Conservation (phyloP, 169 alveolate species). For the Amoebophrya sp. region DNA sequence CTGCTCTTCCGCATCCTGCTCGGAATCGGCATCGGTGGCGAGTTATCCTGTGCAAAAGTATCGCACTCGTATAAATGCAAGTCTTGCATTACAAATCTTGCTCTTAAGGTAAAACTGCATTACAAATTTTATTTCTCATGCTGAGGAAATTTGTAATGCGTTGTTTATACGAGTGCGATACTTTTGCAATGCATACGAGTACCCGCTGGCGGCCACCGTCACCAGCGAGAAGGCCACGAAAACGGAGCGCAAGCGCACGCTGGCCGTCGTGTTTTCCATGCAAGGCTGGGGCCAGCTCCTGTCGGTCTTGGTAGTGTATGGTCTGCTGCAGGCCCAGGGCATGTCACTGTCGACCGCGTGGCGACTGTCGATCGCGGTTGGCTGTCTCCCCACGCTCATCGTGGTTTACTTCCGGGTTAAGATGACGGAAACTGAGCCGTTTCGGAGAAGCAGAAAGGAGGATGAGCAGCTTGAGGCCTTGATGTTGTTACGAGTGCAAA, state of each 20-base stretch:
- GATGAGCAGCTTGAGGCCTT: too few species aligned
- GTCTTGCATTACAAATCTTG: too few species aligned
- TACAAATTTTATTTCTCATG: too few species aligned
- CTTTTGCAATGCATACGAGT: too few species aligned
- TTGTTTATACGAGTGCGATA: too few species aligned
- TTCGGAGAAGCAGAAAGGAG: too few species aligned
- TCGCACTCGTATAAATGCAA: too few species aligned
- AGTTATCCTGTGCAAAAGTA: too few species aligned
- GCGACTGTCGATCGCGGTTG: constrained; percentile 18
- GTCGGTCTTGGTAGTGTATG: not conserved
- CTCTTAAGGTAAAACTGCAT: too few species aligned
- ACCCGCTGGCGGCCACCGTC: constrained; percentile 52
- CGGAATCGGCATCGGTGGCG: constrained; percentile 54
- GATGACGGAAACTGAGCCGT: not conserved
- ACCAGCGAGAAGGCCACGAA: constrained; percentile 42
- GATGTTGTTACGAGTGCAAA: too few species aligned
- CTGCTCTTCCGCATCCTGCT: not conserved
- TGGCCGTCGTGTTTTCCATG: constrained; percentile 50
- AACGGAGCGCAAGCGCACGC: not conserved
- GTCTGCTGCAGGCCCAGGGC: not conserved
- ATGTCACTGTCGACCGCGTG: too few species aligned
- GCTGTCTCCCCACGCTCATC: not conserved
- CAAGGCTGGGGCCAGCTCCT: constrained; percentile 41
- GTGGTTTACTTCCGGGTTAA: not conserved
- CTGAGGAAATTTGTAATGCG: too few species aligned